Evolutionary conservation across 352 stramenopile genomes (phyloP), one percentile per base, ranked within the genome.

Genomic region (Phytophthora chlamydospora): DNA sequence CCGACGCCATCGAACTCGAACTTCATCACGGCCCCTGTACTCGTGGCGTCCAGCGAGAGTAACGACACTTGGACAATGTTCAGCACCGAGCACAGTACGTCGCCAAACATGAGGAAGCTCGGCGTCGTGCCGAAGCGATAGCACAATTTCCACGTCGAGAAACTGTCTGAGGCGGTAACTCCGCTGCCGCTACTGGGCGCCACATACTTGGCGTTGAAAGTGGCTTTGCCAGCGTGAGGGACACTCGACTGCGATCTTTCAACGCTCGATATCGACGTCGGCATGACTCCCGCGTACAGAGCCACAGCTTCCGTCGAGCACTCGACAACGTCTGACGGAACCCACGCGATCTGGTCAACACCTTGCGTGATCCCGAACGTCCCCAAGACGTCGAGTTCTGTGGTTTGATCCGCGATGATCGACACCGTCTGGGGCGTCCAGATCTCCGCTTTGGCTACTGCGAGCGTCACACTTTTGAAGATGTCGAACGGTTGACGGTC

Each of bases 101-200:
- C 62, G 7, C 76, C 78, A 59, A 89, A 91, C 74, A 91, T 79
- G 33, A 88, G 48, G 34, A 66, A 89, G 12, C 61, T 53, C 0
- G 67, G 35, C 6, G 76, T 80, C 48, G 72, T 86, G 6, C 78
- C 82, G 35, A 91, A 91, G 9, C 71, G 75, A 55, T 89, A 91
- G 51, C 82, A 91, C 14, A 91, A 57, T 43, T 91, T 91, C 82
- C 82, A 91, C 0, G 71, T 78, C 8, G 75, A 75, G 11, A 86
- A 62, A 1, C 56, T 72, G 12, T 54, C 34, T 0, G 55, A 62
- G 3, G 58, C 49, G 2, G 31, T 47, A 7, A 68, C 12, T 0
- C 33, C 42, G 21, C 35, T 68, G 4, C 43, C 57, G 3, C 48
- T 67, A 4, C 16, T 32, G 11, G 68, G 63, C 0, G 78, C 66